phyloP scores from a whole-genome alignment of 805 yeast genomes.

The Wickerhamiella kurtzmanii region DNA sequence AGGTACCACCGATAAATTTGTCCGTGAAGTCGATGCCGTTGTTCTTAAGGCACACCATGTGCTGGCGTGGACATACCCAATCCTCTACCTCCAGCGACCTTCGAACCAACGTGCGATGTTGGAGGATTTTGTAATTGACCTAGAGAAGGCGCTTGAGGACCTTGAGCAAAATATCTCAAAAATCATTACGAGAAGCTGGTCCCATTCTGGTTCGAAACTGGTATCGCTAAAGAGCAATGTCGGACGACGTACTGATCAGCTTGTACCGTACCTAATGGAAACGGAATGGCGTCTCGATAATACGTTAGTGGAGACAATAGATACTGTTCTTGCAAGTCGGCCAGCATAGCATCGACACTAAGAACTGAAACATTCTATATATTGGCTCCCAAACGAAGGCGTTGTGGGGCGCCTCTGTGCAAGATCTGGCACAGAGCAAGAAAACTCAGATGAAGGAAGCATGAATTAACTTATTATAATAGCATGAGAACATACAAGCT shows the following conservation, averaged over 20 bases:
- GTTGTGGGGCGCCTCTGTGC: too few species aligned
- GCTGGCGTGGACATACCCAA: slow-evolving; percentile 82
- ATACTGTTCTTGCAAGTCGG: too few species aligned
- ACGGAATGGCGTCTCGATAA: slow-evolving; percentile 9
- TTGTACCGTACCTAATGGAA: slow-evolving; percentile 24
- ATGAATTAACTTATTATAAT: too few species aligned
- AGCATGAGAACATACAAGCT: neutral
- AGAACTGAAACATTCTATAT: too few species aligned
- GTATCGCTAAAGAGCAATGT: slow-evolving; percentile 27
- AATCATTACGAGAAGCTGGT: neutral
- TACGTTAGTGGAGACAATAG: neutral
- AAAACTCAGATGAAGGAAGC: too few species aligned
- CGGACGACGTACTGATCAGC: slow-evolving; percentile 27
- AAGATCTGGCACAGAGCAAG: too few species aligned
- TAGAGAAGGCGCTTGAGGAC: slow-evolving; percentile 55
- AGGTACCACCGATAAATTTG: neutral
- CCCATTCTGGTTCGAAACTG: neutral
- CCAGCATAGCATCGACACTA: neutral
- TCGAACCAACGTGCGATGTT: slow-evolving; percentile 43
- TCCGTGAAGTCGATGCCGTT: slow-evolving; percentile 21
- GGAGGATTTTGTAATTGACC: slow-evolving; percentile 54
- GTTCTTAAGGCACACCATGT: slow-evolving; percentile 58
- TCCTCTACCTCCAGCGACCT: slow-evolving; percentile 50
- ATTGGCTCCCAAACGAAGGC: too few species aligned
- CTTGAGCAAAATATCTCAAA: slow-evolving; percentile 8